These are phyloP conservation scores for Entomortierella chlamydospora DNA, from an alignment of 192 early-diverging fungal genomes.

Conservation along the genomic window DNA sequence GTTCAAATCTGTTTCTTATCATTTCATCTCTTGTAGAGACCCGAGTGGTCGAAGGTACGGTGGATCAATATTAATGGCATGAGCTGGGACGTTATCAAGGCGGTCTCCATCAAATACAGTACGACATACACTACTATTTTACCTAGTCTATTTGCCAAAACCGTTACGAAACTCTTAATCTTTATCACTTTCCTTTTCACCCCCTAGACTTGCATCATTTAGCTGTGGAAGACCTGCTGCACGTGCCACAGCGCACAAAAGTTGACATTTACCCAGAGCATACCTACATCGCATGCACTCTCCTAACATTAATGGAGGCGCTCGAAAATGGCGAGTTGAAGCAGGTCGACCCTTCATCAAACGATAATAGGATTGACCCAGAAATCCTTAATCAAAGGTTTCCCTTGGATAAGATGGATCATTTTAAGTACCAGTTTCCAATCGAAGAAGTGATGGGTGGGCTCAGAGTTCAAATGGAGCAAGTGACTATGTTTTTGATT, in stretches of 20 bases:
- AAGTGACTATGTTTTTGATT: conserved; percentile 54
- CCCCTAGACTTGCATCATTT: conserved; percentile 37
- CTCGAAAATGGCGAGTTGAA: conserved; percentile 18
- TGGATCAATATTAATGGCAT: conserved; percentile 68
- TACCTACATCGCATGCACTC: conserved; percentile 36
- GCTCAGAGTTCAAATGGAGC: conserved; percentile 46
- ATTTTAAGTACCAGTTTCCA: conserved; percentile 27
- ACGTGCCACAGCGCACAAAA: conserved; percentile 49
- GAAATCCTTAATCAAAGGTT: conserved; percentile 25
- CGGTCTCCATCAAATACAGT: conserved; percentile 53
- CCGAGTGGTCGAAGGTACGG: conserved; percentile 54
- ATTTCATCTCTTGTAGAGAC: conserved; percentile 32
- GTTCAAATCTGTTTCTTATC: not conserved
- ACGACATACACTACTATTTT: not conserved
- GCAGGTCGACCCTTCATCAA: conserved; percentile 20
- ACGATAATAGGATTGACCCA: conserved; percentile 19
- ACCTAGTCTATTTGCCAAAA: too few species aligned
- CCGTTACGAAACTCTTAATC: too few species aligned
- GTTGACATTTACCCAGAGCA: conserved; percentile 50
- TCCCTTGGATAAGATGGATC: conserved; percentile 37
- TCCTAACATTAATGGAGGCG: conserved; percentile 36
- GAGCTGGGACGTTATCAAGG: conserved; percentile 59
- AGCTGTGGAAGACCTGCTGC: conserved; percentile 45
- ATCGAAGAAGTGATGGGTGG: not conserved
- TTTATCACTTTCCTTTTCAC: too few species aligned